Conservation (phyloP, 2,329 filamentous ascomycete species). For the Didymella keratinophila region DNA sequence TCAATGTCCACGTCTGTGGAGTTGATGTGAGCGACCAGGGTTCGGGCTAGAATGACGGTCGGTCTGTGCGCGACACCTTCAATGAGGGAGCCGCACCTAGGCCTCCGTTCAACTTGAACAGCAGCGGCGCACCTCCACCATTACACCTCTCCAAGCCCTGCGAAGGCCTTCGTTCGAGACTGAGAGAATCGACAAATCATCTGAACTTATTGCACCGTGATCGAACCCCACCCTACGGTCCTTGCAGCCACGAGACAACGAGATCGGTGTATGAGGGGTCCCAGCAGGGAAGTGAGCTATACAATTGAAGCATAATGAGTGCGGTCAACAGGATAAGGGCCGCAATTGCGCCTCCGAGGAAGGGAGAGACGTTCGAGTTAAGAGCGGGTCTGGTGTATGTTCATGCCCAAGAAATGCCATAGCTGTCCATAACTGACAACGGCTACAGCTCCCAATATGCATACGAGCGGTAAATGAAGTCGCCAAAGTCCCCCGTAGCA, state of each 20-base stretch:
- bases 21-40: conserved; percentile 13
- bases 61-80: conserved; percentile 27
- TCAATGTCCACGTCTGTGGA: conserved; percentile 14
- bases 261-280: conserved; percentile 46
- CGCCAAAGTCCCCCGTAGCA: not conserved
- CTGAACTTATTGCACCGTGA: conserved; percentile 11
- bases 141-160: conserved; percentile 3
- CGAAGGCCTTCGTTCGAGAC: not conserved
- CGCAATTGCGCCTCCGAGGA: conserved; percentile 90
- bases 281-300: conserved; percentile 41
- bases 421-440: conserved; percentile 44
- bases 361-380: conserved; percentile 98
- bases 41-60: conserved; percentile 30
- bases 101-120: conserved; percentile 26
- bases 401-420: conserved; percentile 10
- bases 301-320: conserved; percentile 63
- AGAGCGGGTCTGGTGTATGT: conserved; percentile 82
- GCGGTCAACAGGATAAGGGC: conserved; percentile 95
- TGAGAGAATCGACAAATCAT: not conserved
- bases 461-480: conserved; percentile 74
- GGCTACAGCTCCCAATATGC: conserved; percentile 88
- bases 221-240: conserved; percentile 6
- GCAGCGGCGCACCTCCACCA: conserved; percentile 24
- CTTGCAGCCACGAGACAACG: conserved; percentile 16
- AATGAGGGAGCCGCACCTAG: conserved; percentile 38